These are phyloP conservation scores for Cryptococcus floricola DNA, from an alignment of 1,284 basidiomycete genomes.

Conservation along the genomic window DNA sequence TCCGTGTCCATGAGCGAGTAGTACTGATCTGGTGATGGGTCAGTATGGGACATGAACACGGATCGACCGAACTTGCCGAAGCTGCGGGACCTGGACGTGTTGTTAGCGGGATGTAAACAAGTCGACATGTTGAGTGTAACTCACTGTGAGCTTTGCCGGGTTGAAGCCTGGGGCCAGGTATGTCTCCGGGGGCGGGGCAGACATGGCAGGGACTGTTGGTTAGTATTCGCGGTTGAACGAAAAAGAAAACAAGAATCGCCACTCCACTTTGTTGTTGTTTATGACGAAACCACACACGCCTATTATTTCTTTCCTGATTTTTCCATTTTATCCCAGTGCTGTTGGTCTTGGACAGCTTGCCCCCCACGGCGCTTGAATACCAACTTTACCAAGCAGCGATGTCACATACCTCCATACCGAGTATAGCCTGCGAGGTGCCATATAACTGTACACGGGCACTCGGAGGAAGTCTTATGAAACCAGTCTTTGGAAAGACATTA, in stretches of 20 bases:
- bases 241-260: background rate
- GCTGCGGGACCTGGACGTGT: conserved; percentile 42
- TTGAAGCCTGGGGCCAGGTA: conserved; percentile 85
- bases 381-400: no score
- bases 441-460: no score
- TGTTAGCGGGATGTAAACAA: background rate
- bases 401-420: no score
- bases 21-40: conserved; percentile 49
- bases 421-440: no score
- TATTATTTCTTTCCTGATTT: conserved; percentile 1
- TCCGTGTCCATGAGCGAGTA: conserved; percentile 74
- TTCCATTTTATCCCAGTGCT: conserved; percentile 1
- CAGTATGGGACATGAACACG: background rate
- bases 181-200: conserved; percentile 35
- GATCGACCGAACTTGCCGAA: conserved; percentile 30
- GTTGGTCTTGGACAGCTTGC: background rate
- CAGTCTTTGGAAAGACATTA: no score
- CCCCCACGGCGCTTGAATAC: background rate
- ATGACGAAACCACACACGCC: background rate
- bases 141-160: conserved; percentile 61
- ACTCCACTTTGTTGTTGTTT: background rate
- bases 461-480: no score
- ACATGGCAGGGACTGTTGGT: conserved; percentile 22
- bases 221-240: background rate
- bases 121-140: conserved; percentile 9